A percentile compares a stretch with the other conserved stretches of the same genome.
Evolutionary conservation across 2,329 filamentous ascomycete genomes (phyloP).

Genomic region (Coniella vitis): DNA sequence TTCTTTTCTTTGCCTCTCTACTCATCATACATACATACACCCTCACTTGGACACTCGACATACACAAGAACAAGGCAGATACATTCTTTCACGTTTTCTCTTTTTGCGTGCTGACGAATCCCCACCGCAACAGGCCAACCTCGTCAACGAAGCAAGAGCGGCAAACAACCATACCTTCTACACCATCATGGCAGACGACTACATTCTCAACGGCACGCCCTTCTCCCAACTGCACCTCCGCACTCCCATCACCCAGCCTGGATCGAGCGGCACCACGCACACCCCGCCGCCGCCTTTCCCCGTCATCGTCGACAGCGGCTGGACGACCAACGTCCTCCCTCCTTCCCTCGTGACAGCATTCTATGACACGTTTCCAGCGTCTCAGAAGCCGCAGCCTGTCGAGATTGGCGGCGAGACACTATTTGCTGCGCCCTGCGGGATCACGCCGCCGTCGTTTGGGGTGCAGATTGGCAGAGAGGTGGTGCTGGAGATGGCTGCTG

Average conservation of each 20-base stretch:
- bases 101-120: not conserved
- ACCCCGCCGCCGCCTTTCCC: not conserved
- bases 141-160: constrained; percentile 3
- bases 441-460: constrained; percentile 22
- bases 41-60: no score
- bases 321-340: constrained; percentile 5
- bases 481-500: constrained; percentile 21
- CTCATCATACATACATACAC: no score
- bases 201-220: constrained; percentile 5
- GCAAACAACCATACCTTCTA: constrained; percentile 9
- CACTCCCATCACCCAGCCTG: not conserved
- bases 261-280: not conserved
- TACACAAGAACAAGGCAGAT: no score
- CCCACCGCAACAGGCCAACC: not conserved
- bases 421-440: constrained; percentile 23
- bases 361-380: constrained; percentile 20
- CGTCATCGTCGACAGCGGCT: constrained; percentile 12
- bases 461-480: constrained; percentile 20
- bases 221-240: not conserved
- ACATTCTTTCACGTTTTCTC: no score
- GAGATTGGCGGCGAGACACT: constrained; percentile 13
- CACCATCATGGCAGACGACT: constrained; percentile 12
- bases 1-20: no score
- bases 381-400: constrained; percentile 18
- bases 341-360: constrained; percentile 18